Percentiles rank a stretch among this genome's conserved stretches.
phyloP scores from a whole-genome alignment of 306 rosid species.

The Sechiopsis laciniata region DNA sequence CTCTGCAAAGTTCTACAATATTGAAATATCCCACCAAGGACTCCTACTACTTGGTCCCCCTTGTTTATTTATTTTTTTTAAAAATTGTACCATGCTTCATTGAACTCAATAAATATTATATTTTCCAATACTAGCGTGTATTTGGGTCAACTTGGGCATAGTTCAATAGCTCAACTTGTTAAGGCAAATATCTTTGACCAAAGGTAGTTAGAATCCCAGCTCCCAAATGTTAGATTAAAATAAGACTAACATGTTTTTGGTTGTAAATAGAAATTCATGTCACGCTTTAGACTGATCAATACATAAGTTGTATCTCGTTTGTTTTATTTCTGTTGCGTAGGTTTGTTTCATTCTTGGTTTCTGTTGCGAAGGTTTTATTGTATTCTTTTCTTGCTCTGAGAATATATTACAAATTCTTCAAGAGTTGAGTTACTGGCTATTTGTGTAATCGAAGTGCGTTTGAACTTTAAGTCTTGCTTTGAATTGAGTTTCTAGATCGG shows the following conservation, averaged over 20 bases:
- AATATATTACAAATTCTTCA: not conserved
- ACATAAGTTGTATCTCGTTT: not conserved
- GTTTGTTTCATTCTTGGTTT: not conserved
- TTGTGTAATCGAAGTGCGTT: not conserved
- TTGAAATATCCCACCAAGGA: not conserved
- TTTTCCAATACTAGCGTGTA: not conserved
- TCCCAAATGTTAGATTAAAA: not conserved
- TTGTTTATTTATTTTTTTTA: not conserved
- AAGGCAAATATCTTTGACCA: not conserved
- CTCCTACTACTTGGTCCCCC: not conserved
- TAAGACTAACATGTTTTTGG: not conserved
- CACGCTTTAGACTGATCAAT: not conserved
- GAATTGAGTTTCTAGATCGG: not conserved
- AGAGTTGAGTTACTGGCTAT: not conserved
- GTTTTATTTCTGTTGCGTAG: not conserved
- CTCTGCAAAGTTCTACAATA: no score
- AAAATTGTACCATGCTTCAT: not conserved
- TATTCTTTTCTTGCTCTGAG: not conserved
- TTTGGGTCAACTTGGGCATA: not conserved
- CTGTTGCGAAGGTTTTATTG: no score
- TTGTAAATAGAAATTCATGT: not conserved
- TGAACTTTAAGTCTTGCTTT: not conserved
- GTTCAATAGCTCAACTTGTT: not conserved
- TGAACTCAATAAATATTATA: not conserved
- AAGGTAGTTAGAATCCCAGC: not conserved